These are phyloP conservation scores for Bjerkandera adusta DNA, from an alignment of 1,284 basidiomycete genomes.

Conservation along the genomic window DNA sequence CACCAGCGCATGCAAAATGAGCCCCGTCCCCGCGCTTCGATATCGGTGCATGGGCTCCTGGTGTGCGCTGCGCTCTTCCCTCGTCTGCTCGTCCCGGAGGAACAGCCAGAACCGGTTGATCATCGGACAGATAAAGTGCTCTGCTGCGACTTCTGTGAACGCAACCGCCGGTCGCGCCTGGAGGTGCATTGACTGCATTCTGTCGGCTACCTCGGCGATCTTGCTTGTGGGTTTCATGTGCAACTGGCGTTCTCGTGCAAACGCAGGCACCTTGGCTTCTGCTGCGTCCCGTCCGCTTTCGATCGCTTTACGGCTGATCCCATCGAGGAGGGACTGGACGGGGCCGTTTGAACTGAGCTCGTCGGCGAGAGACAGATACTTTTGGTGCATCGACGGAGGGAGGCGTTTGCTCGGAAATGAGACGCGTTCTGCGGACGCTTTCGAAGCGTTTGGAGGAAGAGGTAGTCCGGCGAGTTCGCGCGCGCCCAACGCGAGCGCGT, in stretches of 20 bases:
- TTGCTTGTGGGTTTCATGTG: constrained; percentile 52
- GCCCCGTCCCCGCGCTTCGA: constrained; percentile 72
- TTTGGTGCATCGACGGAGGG: constrained; percentile 66
- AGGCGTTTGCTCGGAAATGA: constrained; percentile 80
- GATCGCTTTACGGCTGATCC: constrained; percentile 57
- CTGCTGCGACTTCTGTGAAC: constrained; percentile 80
- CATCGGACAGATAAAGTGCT: constrained; percentile 84
- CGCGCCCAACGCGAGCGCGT: constrained; percentile 82
- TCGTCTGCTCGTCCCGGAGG: constrained; percentile 75
- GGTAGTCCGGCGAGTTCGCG: constrained; percentile 80
- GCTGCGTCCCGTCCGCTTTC: constrained; percentile 50
- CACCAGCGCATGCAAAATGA: constrained; percentile 75
- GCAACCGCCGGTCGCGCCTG: constrained; percentile 28
- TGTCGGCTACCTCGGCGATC: constrained; percentile 40
- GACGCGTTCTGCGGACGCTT: constrained; percentile 36
- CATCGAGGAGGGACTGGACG: constrained; percentile 55
- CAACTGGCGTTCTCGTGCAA: constrained; percentile 76
- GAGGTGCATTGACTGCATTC: constrained; percentile 21
- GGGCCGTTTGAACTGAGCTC: constrained; percentile 29
- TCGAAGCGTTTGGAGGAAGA: constrained; percentile 38
- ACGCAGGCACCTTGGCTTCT: constrained; percentile 50
- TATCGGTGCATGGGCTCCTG: constrained; percentile 50
- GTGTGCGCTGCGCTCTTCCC: constrained; percentile 65
- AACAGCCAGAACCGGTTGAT: constrained; percentile 92
- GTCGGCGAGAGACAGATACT: constrained; percentile 51